Conservation (phyloP, 1,284 basidiomycete species). For the Retiboletus flavoniger region DNA sequence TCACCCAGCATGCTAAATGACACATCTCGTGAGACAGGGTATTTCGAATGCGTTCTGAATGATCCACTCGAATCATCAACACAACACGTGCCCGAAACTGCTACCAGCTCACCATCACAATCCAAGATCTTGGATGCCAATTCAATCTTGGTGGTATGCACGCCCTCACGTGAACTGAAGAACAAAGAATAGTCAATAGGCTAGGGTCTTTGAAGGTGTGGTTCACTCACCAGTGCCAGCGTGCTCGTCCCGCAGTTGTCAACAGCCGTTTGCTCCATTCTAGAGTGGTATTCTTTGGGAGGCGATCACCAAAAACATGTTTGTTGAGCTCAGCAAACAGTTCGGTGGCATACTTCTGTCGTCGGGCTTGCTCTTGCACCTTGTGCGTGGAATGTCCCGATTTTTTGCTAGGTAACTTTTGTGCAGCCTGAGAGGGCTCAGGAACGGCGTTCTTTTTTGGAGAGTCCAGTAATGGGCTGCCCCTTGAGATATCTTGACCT, state of each 20-base stretch:
- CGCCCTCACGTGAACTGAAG: conserved; percentile 49
- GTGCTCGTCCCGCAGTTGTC: conserved; percentile 77
- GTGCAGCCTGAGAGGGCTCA: conserved; percentile 11
- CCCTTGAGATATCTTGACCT: conserved; percentile 4
- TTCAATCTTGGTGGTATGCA: conserved; percentile 61
- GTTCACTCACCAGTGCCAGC: conserved; percentile 55
- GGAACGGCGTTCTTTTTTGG: conserved; percentile 12
- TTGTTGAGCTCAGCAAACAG: conserved; percentile 83
- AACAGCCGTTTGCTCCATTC: conserved; percentile 72
- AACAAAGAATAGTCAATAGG: conserved; percentile 27
- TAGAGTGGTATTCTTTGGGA: conserved; percentile 65
- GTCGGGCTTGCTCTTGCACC: conserved; percentile 45
- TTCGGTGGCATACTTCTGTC: conserved; percentile 55
- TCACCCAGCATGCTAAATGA: conserved; percentile 80
- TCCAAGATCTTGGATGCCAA: conserved; percentile 78
- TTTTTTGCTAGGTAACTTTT: conserved; percentile 31
- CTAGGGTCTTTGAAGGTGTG: background rate
- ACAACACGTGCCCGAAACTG: background rate
- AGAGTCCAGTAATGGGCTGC: conserved; percentile 9
- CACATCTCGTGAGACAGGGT: conserved; percentile 88
- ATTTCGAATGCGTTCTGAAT: conserved; percentile 67
- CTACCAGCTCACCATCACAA: conserved; percentile 50
- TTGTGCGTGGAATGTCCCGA: conserved; percentile 37
- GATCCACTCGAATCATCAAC: background rate
- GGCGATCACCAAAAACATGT: conserved; percentile 68